phyloP scores from a whole-genome alignment of 106 monocot species.

The Apostasia shenzhenica region DNA sequence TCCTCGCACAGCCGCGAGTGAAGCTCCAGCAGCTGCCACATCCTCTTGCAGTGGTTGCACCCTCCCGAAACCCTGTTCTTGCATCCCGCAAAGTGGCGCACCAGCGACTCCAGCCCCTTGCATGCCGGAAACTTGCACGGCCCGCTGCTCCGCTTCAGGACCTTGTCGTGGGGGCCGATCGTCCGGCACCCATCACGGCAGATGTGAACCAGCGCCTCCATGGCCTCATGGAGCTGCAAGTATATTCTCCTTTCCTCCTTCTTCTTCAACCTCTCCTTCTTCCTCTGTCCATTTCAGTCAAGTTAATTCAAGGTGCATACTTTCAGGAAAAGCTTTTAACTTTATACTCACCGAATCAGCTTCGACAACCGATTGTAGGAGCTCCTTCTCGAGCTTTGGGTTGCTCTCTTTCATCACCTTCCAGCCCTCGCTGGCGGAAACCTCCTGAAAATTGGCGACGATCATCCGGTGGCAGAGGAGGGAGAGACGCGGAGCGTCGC shows the following conservation, averaged over 20 bases:
- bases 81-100: conserved; percentile 55
- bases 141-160: conserved; percentile 13
- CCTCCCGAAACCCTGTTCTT: conserved; percentile 43
- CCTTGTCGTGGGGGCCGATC: conserved; percentile 49
- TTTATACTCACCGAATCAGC: conserved; percentile 27
- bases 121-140: conserved; percentile 36
- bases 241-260: conserved; percentile 40
- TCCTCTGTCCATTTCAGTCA: conserved; percentile 17
- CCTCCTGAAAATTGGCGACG: conserved; percentile 19
- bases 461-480: conserved; percentile 20
- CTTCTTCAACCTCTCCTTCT: conserved; percentile 24
- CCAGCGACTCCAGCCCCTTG: conserved; percentile 40
- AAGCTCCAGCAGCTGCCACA: conserved; percentile 68
- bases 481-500: conserved; percentile 28
- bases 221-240: conserved; percentile 41
- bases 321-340: not conserved
- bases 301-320: conserved; percentile 3
- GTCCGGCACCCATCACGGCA: conserved; percentile 42
- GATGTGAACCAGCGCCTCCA: conserved; percentile 57
- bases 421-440: conserved; percentile 33
- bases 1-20: conserved; percentile 45
- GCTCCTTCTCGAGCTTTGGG: conserved; percentile 38
- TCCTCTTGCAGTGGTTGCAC: conserved; percentile 48
- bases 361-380: conserved; percentile 30
- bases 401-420: conserved; percentile 33